Percentiles rank a stretch among this genome's conserved stretches.
Conservation (phyloP, 768 basidiomycete genomes). For the Chalciporus piperatus region DNA sequence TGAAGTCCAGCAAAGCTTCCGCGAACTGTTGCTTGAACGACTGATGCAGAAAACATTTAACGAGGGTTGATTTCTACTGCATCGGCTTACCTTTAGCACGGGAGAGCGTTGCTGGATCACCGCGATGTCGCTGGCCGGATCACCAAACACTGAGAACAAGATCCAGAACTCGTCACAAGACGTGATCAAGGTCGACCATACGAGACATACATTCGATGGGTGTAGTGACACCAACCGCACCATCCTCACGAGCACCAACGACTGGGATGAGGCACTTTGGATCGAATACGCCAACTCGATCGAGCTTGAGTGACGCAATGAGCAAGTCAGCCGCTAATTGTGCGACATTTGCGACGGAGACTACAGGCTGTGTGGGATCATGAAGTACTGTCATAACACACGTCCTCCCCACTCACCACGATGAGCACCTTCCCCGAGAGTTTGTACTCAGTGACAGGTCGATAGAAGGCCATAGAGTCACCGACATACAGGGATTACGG, state of each 20-base stretch:
- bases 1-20: conserved; percentile 53
- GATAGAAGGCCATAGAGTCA: conserved; percentile 31
- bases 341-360: conserved; percentile 79
- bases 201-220: conserved; percentile 66
- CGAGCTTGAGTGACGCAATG: conserved; percentile 61
- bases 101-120: conserved; percentile 81
- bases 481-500: too few species aligned
- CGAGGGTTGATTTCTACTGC: background rate
- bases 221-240: conserved; percentile 59
- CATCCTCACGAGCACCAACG: conserved; percentile 69
- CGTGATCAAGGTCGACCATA: background rate
- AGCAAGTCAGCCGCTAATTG: conserved; percentile 77
- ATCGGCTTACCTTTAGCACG: conserved; percentile 58
- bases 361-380: conserved; percentile 50
- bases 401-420: conserved; percentile 22
- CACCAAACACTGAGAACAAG: conserved; percentile 57
- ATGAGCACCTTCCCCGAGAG: conserved; percentile 30
- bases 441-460: conserved; percentile 23
- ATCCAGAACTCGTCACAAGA: conserved; percentile 1
- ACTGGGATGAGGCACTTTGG: conserved; percentile 63
- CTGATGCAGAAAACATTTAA: conserved; percentile 33
- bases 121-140: conserved; percentile 44
- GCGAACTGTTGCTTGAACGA: conserved; percentile 68
- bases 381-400: background rate
- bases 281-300: conserved; percentile 62